Conservation (phyloP, 768 basidiomycete species). For the Phlegmacium glaucopus region DNA sequence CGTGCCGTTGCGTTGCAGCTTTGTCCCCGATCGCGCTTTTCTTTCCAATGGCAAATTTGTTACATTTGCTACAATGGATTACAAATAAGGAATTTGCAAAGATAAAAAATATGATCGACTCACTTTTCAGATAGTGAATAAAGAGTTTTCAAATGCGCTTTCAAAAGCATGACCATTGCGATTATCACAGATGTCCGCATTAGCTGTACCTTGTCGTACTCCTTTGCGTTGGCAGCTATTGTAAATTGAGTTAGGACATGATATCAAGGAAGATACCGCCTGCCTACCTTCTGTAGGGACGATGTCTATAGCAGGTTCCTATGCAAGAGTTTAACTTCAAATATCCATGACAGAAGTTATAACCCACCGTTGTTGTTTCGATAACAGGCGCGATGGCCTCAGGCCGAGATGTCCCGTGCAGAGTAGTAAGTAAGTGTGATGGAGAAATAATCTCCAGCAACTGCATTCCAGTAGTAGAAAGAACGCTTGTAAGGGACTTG, state of each 20-base stretch:
- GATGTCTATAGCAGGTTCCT: constrained; percentile 18
- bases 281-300: background rate
- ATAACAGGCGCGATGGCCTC: background rate
- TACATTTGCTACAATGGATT: constrained; percentile 70
- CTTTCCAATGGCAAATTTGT: constrained; percentile 83
- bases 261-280: background rate
- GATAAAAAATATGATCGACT: constrained; percentile 22
- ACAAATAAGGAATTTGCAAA: background rate
- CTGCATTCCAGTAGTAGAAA: constrained; percentile 81
- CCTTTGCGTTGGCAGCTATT: constrained; percentile 2
- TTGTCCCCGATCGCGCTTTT: constrained; percentile 89
- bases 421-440: constrained; percentile 60
- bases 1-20: constrained; percentile 60
- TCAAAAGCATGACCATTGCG: constrained; percentile 84
- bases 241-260: background rate
- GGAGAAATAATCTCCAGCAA: constrained; percentile 74
- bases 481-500: constrained; percentile 67
- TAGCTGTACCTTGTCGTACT: constrained; percentile 26
- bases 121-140: constrained; percentile 94
- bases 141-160: constrained; percentile 76
- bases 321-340: background rate
- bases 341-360: background rate
- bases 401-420: constrained; percentile 35
- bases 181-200: constrained; percentile 74
- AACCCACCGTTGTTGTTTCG: constrained; percentile 4